phyloP scores from a whole-genome alignment of 2,329 filamentous ascomycete species.

The Ascocoryne sarcoides region DNA sequence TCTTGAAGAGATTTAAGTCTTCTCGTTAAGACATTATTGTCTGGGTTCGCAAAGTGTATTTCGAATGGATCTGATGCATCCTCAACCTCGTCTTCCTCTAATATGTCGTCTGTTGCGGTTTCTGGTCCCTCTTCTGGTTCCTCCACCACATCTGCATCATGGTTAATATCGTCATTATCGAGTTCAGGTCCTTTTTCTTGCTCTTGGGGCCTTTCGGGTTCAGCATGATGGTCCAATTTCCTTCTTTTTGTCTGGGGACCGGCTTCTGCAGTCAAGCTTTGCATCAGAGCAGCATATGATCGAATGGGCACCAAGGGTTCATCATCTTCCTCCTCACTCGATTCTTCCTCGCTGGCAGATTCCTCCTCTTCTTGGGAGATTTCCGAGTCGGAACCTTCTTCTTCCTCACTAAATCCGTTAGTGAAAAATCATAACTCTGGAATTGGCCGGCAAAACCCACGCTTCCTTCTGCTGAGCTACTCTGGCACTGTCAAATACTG shows the following conservation, averaged over 20 bases:
- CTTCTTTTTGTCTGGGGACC: constrained; percentile 45
- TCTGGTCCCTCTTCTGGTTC: constrained; percentile 42
- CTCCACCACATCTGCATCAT: constrained; percentile 34
- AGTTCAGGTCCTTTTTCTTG: constrained; percentile 8
- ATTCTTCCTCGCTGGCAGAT: constrained; percentile 33
- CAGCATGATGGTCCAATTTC: constrained; percentile 37
- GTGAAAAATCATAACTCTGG: not conserved
- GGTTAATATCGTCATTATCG: constrained; percentile 3
- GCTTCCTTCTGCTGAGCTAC: constrained; percentile 38
- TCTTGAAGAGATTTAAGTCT: constrained; percentile 43
- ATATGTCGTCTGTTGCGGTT: constrained; percentile 25
- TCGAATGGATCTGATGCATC: constrained; percentile 66
- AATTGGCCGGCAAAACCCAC: constrained; percentile 7
- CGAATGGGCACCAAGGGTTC: constrained; percentile 31
- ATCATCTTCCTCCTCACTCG: constrained; percentile 35
- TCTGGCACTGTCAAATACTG: constrained; percentile 38
- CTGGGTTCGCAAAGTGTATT: constrained; percentile 62
- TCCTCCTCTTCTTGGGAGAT: constrained; percentile 31
- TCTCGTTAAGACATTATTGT: constrained; percentile 49
- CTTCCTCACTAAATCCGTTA: constrained; percentile 17
- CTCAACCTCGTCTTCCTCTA: constrained; percentile 39
- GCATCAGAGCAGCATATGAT: constrained; percentile 50
- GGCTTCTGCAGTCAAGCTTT: constrained; percentile 43
- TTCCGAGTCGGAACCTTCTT: constrained; percentile 27
- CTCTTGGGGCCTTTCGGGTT: constrained; percentile 10